Percentiles rank a stretch among this genome's conserved stretches.
phyloP scores from a whole-genome alignment of 352 stramenopile genomes.

The Phytophthora sp. region DNA sequence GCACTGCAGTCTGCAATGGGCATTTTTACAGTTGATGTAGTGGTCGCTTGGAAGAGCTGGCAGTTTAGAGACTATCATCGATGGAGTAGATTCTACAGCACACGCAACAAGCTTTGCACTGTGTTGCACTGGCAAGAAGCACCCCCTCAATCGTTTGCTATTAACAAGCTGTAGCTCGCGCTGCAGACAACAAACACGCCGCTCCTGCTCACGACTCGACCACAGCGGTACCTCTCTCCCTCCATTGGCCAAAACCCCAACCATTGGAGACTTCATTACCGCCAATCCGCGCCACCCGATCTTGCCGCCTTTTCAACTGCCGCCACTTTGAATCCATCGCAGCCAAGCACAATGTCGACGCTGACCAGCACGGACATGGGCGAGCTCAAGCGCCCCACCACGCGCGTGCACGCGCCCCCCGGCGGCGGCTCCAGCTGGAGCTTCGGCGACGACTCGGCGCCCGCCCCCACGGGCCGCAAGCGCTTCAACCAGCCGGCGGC shows the following conservation, averaged over 20 bases:
- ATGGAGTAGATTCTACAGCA: too few species aligned
- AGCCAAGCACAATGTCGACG: conserved; percentile 78
- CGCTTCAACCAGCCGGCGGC: conserved; percentile 31
- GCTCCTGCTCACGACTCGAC: not conserved
- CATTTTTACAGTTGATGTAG: too few species aligned
- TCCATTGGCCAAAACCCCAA: not conserved
- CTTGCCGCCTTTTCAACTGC: conserved; percentile 6
- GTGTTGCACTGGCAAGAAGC: too few species aligned
- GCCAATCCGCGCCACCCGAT: conserved; percentile 3
- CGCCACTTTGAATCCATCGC: conserved; percentile 1
- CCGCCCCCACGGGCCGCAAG: conserved; percentile 28
- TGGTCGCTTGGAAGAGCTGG: too few species aligned
- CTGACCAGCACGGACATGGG: conserved; percentile 85
- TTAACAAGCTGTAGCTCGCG: too few species aligned
- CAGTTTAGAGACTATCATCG: too few species aligned
- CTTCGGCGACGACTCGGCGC: conserved; percentile 50
- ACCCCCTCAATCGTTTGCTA: too few species aligned
- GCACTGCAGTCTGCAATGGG: too few species aligned
- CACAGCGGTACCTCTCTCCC: too few species aligned
- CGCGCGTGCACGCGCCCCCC: conserved; percentile 79
- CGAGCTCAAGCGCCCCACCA: conserved; percentile 85
- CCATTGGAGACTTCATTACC: not conserved
- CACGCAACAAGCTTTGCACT: too few species aligned
- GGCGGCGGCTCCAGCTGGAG: conserved; percentile 85
- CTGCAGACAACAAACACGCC: too few species aligned